Evolutionary conservation across 2,329 filamentous ascomycete genomes (phyloP).

Genomic region (Fusarium solani-melongenae): DNA sequence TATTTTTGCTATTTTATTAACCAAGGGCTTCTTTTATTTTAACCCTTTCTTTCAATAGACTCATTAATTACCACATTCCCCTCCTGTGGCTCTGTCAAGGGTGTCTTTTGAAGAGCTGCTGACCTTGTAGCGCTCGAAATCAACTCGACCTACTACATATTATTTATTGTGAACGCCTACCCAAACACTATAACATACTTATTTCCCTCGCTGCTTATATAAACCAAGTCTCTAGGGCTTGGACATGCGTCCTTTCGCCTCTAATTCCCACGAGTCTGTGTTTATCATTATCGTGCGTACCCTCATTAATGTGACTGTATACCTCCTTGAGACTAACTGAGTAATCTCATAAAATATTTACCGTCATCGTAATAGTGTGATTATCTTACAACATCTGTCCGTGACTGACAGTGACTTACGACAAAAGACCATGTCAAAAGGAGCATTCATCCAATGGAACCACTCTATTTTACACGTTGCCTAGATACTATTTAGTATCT

Average conservation of each 20-base stretch:
- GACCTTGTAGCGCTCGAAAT: not conserved
- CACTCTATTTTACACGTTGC: not conserved
- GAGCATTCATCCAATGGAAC: not conserved
- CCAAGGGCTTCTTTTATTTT: accelerated
- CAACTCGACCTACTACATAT: not conserved
- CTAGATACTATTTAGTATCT: not conserved
- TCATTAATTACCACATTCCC: not conserved
- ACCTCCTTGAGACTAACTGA: not conserved
- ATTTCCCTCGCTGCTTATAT: not conserved
- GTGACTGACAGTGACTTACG: not conserved
- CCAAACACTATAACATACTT: not conserved
- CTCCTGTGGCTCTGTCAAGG: not conserved
- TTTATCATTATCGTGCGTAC: not conserved
- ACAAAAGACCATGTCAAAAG: not conserved
- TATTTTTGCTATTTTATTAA: not conserved
- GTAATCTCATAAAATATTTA: not conserved
- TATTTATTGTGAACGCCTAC: not conserved
- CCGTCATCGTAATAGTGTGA: not conserved
- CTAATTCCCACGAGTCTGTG: not conserved
- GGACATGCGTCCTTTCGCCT: not conserved
- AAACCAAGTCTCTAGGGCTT: not conserved
- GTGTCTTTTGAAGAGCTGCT: not conserved
- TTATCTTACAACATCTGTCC: not conserved
- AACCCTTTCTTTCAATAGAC: no score
- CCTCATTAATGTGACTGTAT: not conserved